Percentiles rank a stretch among this genome's conserved stretches.
phyloP scores from a whole-genome alignment of 2,329 filamentous ascomycete genomes.

The Elsinoe fawcettii region DNA sequence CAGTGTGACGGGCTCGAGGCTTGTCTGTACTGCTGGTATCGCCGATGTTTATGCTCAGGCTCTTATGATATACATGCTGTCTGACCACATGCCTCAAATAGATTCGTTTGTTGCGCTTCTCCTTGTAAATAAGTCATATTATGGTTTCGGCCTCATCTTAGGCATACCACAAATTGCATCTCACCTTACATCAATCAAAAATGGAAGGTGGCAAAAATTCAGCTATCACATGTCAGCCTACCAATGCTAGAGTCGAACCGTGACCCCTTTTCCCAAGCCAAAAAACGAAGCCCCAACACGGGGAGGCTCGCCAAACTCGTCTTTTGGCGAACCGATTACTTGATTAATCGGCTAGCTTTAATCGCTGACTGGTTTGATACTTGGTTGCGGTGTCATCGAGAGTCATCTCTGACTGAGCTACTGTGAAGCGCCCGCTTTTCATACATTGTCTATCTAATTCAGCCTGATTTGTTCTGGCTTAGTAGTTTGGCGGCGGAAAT shows the following conservation, averaged over 20 bases:
- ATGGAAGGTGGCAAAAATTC: not conserved
- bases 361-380: not conserved
- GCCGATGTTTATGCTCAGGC: too few relatives aligned
- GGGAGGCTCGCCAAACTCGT: not conserved
- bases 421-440: not conserved
- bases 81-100: too few relatives aligned
- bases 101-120: too few relatives aligned
- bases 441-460: not conserved
- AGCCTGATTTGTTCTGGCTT: not conserved
- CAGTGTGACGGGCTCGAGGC: too few relatives aligned
- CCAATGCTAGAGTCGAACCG: not conserved
- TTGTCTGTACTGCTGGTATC: too few relatives aligned
- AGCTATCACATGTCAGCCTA: not conserved
- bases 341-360: too few relatives aligned
- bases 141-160: too few relatives aligned
- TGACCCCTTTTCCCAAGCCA: not conserved
- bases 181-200: too few relatives aligned
- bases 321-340: not conserved
- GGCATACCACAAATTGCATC: too few relatives aligned
- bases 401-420: not conserved
- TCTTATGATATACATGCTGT: too few relatives aligned
- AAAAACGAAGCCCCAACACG: not conserved
- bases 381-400: not conserved
- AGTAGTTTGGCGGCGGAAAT: not conserved
- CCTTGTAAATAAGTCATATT: too few relatives aligned